A percentile compares a stretch with the other conserved stretches of the same genome.
Evolutionary conservation across 768 basidiomycete genomes (phyloP).

Genomic region (Leccinum disarticulatum): DNA sequence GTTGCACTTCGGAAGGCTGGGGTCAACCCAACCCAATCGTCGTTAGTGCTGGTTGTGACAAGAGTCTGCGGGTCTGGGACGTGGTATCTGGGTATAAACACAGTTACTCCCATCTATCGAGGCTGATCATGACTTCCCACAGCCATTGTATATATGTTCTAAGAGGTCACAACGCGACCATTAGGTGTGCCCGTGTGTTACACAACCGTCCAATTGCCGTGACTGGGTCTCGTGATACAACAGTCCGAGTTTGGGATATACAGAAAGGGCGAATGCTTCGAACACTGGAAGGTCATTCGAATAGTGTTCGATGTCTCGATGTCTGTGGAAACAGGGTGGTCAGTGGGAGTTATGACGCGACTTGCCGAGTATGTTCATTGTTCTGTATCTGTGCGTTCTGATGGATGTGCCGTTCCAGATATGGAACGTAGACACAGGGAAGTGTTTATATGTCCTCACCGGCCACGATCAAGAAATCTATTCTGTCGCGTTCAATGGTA

Average conservation of each 20-base stretch:
- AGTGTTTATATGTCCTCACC: slow-evolving; percentile 75
- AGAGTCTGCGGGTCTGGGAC: slow-evolving; percentile 91
- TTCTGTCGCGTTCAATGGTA: slow-evolving; percentile 86
- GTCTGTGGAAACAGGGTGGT: slow-evolving; percentile 81
- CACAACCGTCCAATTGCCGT: slow-evolving; percentile 88
- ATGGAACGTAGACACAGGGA: slow-evolving; percentile 89
- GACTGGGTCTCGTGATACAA: slow-evolving; percentile 84
- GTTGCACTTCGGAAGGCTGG: slow-evolving; percentile 81
- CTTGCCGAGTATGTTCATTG: slow-evolving; percentile 61
- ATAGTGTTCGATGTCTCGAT: slow-evolving; percentile 87
- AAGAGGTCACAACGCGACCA: slow-evolving; percentile 83
- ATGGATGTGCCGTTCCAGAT: slow-evolving; percentile 44
- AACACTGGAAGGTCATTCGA: slow-evolving; percentile 71
- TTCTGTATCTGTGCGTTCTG: neutral
- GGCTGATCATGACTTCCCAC: slow-evolving; percentile 4
- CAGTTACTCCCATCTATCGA: neutral
- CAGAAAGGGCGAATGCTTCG: slow-evolving; percentile 68
- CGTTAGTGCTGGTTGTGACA: slow-evolving; percentile 92
- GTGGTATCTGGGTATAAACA: slow-evolving; percentile 70
- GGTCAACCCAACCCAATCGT: slow-evolving; percentile 81
- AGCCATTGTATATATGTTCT: slow-evolving; percentile 76
- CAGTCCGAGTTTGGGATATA: slow-evolving; percentile 91
- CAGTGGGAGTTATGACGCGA: slow-evolving; percentile 92
- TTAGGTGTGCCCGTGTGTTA: slow-evolving; percentile 86
- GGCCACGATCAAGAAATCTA: slow-evolving; percentile 93